Conservation (phyloP, 192 early-diverging fungal species). For the Coemansia sp. region DNA sequence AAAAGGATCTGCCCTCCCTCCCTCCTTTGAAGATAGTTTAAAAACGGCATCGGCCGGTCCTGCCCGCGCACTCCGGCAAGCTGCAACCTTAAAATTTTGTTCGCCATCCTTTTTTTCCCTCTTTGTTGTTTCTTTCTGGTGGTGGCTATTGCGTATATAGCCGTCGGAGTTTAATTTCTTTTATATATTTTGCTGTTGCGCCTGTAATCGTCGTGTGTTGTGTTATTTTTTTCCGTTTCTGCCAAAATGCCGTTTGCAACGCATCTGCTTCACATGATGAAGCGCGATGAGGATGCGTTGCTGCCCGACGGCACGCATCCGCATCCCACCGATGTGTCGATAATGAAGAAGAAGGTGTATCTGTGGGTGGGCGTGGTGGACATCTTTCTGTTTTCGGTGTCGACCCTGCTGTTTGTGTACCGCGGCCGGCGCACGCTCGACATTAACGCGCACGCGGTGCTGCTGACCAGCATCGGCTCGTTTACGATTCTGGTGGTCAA, state of each 20-base stretch:
- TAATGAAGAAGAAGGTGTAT: constrained; percentile 27
- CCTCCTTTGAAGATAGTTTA: too few species aligned
- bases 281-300: constrained; percentile 5
- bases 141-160: background rate
- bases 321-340: constrained; percentile 15
- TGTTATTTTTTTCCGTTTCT: background rate
- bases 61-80: too few species aligned
- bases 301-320: constrained; percentile 36
- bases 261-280: constrained; percentile 1
- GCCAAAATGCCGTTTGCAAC: constrained; percentile 2
- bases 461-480: constrained; percentile 48
- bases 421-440: constrained; percentile 43
- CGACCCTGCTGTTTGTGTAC: constrained; percentile 44
- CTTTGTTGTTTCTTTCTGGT: background rate
- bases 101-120: background rate
- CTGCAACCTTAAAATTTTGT: background rate
- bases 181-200: too few species aligned
- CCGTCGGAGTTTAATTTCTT: background rate
- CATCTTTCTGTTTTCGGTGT: constrained; percentile 37
- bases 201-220: too few species aligned
- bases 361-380: constrained; percentile 50
- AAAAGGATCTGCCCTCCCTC: too few species aligned
- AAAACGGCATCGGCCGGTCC: too few species aligned
- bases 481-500: constrained; percentile 46
- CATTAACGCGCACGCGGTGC: constrained; percentile 45